Evolutionary conservation across 2,329 filamentous ascomycete genomes (phyloP).

Genomic region (Ceratocystis lukuohia): DNA sequence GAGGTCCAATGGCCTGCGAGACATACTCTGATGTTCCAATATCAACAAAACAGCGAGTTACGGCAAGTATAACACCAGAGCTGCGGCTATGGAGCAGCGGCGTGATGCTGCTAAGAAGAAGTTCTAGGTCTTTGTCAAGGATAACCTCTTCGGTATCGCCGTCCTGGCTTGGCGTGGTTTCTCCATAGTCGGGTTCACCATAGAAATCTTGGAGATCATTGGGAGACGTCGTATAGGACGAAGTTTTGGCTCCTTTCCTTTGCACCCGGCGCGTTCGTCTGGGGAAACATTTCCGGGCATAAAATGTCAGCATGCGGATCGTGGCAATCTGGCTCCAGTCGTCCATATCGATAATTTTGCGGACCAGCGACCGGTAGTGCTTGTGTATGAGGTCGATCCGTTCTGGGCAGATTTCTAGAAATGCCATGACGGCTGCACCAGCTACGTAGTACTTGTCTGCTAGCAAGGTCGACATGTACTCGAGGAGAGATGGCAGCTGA

Average conservation of each 20-base stretch:
- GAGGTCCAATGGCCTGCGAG: slow-evolving; percentile 60
- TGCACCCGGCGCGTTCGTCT: slow-evolving; percentile 43
- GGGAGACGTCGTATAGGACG: slow-evolving; percentile 30
- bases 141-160: slow-evolving; percentile 42
- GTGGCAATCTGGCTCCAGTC: slow-evolving; percentile 92
- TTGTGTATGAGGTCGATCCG: slow-evolving; percentile 79
- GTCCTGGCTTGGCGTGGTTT: slow-evolving; percentile 28
- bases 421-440: slow-evolving; percentile 79
- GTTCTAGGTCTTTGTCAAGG: slow-evolving; percentile 67
- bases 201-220: slow-evolving; percentile 62
- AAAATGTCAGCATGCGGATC: slow-evolving; percentile 66
- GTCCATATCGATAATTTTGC: slow-evolving; percentile 95
- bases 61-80: slow-evolving; percentile 78
- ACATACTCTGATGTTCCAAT: slow-evolving; percentile 70
- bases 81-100: slow-evolving; percentile 88
- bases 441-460: slow-evolving; percentile 94
- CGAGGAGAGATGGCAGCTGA: slow-evolving; percentile 71
- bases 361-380: slow-evolving; percentile 72
- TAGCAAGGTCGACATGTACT: slow-evolving; percentile 64
- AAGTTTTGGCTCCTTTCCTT: neutral
- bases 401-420: slow-evolving; percentile 78
- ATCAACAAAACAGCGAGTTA: slow-evolving; percentile 72
- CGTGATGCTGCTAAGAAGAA: slow-evolving; percentile 66
- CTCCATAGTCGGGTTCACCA: slow-evolving; percentile 43
- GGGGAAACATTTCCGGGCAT: slow-evolving; percentile 80